Percentiles rank a stretch among this genome's conserved stretches.
Evolutionary conservation across 176 grass and related monocot genomes (phyloP).

Genomic region (Paspalum notatum): DNA sequence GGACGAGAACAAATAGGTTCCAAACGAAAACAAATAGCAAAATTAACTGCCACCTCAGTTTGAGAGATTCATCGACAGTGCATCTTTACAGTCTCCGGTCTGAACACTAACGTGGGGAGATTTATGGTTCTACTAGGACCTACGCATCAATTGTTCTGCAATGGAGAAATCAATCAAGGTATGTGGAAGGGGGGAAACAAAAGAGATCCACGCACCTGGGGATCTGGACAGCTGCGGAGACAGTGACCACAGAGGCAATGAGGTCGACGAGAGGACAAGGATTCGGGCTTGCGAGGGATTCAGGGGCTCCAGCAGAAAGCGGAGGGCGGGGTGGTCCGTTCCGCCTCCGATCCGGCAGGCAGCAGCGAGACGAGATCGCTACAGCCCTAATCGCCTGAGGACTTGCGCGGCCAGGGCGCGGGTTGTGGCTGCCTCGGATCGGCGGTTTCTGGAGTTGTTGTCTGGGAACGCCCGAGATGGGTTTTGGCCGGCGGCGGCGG

Average conservation of each 20-base stretch:
- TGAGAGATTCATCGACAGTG: background rate
- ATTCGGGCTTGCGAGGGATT: background rate
- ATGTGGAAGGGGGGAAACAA: background rate
- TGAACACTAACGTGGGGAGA: background rate
- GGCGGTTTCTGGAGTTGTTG: background rate
- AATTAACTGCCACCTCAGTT: background rate
- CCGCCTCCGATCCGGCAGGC: no score
- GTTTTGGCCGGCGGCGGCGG: background rate
- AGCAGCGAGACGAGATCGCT: background rate
- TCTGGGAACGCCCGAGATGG: background rate
- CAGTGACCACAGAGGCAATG: background rate
- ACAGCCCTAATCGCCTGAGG: background rate
- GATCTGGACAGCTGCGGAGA: background rate
- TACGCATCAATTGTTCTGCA: background rate
- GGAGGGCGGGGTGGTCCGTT: background rate
- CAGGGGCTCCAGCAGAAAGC: background rate
- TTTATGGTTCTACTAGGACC: background rate
- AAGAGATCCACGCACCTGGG: slow-evolving; percentile 14
- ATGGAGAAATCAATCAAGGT: background rate
- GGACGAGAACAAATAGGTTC: background rate
- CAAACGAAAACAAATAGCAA: background rate
- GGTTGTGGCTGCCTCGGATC: background rate
- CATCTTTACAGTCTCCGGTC: background rate
- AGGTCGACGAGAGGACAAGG: no score
- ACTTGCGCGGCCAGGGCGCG: background rate